Evolutionary conservation across 2,329 filamentous ascomycete genomes (phyloP), one percentile per base, ranked within the genome.

Genomic region (Neofusicoccum umdonicola): DNA sequence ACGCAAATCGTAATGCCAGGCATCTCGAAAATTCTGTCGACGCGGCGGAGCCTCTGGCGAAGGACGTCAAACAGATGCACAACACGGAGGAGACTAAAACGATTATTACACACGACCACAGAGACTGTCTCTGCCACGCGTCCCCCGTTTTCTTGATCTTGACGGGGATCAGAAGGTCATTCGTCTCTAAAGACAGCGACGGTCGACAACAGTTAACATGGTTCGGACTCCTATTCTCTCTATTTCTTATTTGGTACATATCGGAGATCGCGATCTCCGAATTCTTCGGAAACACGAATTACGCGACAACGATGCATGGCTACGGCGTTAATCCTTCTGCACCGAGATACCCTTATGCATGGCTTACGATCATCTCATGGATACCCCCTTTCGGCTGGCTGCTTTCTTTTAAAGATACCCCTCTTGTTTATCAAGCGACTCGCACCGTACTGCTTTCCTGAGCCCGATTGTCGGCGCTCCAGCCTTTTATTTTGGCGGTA

Each of bases 281-380:
- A 41, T 73, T 79, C 34, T 86, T 83, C 72, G 85, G 82, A 70
- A 82, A 84, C 54, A 82, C 81, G 3, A 67, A 75, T 7, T 81
- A 83, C 65, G 81, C 83, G 4, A 68, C 74, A 12, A 77, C 70
- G 7, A 85, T 85, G 68, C 73, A 78, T 41, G 82, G 81, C 22
- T 84, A 81, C 66, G 83, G 82, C 62, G 75, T 85, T 39, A 76
- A 80, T 48, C 79, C 79, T 19, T 76, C 85, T 66, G 83, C 83
- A 9, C 85, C 86, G 0, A 70, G 76, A 22, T 84, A 81, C 58
- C 85, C 85, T 0, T 85, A 81, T 66, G 84, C 86, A 4, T 78
- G 86, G 4, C 83, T 84, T 3, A 87, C 84, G 3, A 78, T 87
- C 70, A 65, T 86, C 3, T 84, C 44, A 12, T 60, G 52, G 63